A percentile compares a stretch with the other conserved stretches of the same genome.
phyloP scores from a whole-genome alignment of 306 rosid species.

The Glycine soja region DNA sequence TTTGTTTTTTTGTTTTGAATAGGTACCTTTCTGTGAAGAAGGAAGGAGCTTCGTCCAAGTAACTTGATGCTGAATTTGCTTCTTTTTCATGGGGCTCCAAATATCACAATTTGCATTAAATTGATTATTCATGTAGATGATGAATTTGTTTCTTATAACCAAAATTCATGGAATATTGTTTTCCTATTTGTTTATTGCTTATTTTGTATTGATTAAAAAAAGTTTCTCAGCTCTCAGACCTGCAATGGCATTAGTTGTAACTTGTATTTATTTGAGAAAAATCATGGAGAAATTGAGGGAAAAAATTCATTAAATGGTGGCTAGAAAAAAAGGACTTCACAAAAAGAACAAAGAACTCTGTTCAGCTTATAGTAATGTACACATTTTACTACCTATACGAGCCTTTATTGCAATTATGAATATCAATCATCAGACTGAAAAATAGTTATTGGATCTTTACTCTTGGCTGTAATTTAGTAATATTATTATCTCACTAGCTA shows the following conservation, averaged over 20 bases:
- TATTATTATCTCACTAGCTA: background rate
- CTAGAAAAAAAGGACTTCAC: background rate
- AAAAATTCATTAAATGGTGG: background rate
- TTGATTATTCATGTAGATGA: background rate
- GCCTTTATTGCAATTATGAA: too few species aligned
- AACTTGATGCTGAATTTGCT: conserved; percentile 34
- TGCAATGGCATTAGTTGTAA: background rate
- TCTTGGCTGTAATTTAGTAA: background rate
- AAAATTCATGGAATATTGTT: background rate
- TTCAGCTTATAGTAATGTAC: too few species aligned
- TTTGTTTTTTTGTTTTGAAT: background rate
- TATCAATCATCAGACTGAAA: too few species aligned
- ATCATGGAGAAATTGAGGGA: background rate
- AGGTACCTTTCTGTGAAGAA: conserved; percentile 70
- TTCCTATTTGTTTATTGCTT: background rate
- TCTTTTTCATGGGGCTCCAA: background rate
- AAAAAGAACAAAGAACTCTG: background rate
- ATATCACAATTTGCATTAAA: background rate
- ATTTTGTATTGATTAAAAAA: background rate
- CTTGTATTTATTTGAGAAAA: background rate
- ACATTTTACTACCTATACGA: too few species aligned
- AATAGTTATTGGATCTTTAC: background rate
- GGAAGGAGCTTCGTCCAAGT: conserved; percentile 57
- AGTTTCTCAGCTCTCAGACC: background rate
- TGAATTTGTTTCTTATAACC: background rate